A percentile compares a stretch with the other conserved stretches of the same genome.
phyloP scores from a whole-genome alignment of 345 rosid species.

The Carallia brachiata region DNA sequence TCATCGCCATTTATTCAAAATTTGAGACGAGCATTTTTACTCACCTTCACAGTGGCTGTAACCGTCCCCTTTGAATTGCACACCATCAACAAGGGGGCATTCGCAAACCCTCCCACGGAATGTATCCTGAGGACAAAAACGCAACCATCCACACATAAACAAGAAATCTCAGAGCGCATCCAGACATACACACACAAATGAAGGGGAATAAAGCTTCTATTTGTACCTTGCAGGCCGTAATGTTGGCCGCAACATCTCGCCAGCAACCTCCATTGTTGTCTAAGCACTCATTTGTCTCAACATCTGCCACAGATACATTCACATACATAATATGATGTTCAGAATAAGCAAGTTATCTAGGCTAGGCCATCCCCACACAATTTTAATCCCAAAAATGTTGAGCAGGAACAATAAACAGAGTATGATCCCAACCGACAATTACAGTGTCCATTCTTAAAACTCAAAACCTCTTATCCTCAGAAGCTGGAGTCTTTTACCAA shows the following conservation, averaged over 20 bases:
- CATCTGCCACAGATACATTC: conserved; percentile 45
- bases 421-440: not conserved
- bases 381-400: conserved; percentile 6
- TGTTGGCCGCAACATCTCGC: conserved; percentile 71
- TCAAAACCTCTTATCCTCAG: not conserved
- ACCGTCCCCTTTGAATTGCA: conserved; percentile 95
- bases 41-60: conserved; percentile 91
- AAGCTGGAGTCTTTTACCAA: not conserved
- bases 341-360: conserved; percentile 3
- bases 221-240: conserved; percentile 93
- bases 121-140: conserved; percentile 62
- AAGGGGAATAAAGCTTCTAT: conserved; percentile 4
- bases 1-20: not conserved
- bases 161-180: not conserved
- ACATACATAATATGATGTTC: conserved; percentile 11
- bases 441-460: not conserved
- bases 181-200: not conserved
- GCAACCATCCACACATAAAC: not conserved
- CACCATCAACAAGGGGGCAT: conserved; percentile 90
- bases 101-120: conserved; percentile 95
- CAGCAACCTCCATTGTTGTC: conserved; percentile 96
- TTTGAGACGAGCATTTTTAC: conserved; percentile 6
- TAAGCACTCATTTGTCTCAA: conserved; percentile 95
- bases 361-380: not conserved
- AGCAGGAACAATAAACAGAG: not conserved